A percentile compares a stretch with the other conserved stretches of the same genome.
These are phyloP conservation scores for Mycothermus thermophilus DNA, from an alignment of 495 filamentous ascomycete genomes.

Conservation along the genomic window DNA sequence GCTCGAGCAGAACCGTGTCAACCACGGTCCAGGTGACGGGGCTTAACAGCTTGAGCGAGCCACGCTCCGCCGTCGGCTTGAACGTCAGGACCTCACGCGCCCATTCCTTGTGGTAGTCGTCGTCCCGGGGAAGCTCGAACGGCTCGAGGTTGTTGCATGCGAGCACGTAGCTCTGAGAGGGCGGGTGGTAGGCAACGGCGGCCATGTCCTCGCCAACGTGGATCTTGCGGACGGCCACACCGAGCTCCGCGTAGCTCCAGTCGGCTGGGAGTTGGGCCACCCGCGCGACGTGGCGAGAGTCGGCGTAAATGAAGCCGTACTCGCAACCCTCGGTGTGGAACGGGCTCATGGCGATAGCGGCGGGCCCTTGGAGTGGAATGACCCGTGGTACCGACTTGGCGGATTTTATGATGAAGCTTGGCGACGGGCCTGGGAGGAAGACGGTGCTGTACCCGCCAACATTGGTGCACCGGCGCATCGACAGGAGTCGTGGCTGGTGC, in stretches of 20 bases:
- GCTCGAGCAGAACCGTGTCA: conserved; percentile 55
- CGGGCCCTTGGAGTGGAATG: conserved; percentile 49
- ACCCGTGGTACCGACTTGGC: conserved; percentile 60
- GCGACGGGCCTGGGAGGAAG: conserved; percentile 63
- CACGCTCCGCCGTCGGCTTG: conserved; percentile 52
- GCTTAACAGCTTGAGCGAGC: conserved; percentile 58
- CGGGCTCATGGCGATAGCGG: conserved; percentile 50
- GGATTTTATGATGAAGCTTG: conserved; percentile 67
- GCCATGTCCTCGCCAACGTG: conserved; percentile 56
- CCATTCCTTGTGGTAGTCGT: conserved; percentile 73
- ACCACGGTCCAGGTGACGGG: conserved; percentile 63
- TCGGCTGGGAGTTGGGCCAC: conserved; percentile 51
- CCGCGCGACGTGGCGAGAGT: conserved; percentile 48
- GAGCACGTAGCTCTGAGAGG: conserved; percentile 60
- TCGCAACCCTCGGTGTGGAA: conserved; percentile 65
- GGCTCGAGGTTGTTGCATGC: conserved; percentile 49
- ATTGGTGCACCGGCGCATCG: conserved; percentile 50
- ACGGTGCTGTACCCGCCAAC: conserved; percentile 63
- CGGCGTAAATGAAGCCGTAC: conserved; percentile 67
- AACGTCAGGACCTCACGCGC: conserved; percentile 48
- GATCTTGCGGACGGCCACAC: conserved; percentile 57
- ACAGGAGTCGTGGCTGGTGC: conserved; percentile 29
- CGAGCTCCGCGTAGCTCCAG: conserved; percentile 52
- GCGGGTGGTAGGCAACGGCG: conserved; percentile 58
- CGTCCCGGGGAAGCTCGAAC: conserved; percentile 73